Evolutionary conservation across 2,329 filamentous ascomycete species (phyloP), one percentile per base, ranked within the genome.

Genomic region (Xylariaceae sp.): DNA sequence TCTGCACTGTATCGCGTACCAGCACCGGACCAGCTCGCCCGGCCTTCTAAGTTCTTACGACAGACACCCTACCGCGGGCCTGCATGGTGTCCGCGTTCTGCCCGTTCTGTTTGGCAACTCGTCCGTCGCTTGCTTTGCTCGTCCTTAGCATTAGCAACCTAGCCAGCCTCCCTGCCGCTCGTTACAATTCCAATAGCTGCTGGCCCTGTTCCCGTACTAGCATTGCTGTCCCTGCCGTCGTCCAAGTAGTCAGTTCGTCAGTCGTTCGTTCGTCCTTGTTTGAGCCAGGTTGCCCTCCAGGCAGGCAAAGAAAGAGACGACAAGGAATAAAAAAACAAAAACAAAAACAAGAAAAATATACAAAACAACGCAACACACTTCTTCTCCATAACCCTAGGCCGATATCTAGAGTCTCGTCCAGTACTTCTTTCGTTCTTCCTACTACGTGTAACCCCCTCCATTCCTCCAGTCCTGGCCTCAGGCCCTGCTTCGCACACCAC

Each of bases 141-240:
- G 55, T 51, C 35, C 35, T 48, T 59, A 53, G 57, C 23, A 30
- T 30, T 30, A 30, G 23, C 23, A 30, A 54, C 53, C 55, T 58
- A 55, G 55, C 50, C 60, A 62, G 35, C 53, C 53, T 61, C 61
- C 56, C 60, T 65, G 65, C 62, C 68, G 68, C 65, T 70, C 68
- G 65, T 71, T 71, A 66, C 64, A 49, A 50, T 64, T 62, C 60
- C 55, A 52, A 57, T 64, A 64, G 57, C 60, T 56, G 60, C 60
- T 52, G 42, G 23, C 5, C 23, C 23, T 30, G 23, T 30, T 62
- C 57, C 52, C 57, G 2, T 53, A 35, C 54, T 56, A 55, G 54
- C 59, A 58, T 60, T 62, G 57, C 47, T 54, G 59, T 58, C 15
- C 49, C 56, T 9, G 30, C 51, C 42, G 53, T 52, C 50, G 42